Evolutionary conservation across 306 rosid species (phyloP), one percentile per base, ranked within the genome.

Genomic region (Hylodesmum podocarpum): DNA sequence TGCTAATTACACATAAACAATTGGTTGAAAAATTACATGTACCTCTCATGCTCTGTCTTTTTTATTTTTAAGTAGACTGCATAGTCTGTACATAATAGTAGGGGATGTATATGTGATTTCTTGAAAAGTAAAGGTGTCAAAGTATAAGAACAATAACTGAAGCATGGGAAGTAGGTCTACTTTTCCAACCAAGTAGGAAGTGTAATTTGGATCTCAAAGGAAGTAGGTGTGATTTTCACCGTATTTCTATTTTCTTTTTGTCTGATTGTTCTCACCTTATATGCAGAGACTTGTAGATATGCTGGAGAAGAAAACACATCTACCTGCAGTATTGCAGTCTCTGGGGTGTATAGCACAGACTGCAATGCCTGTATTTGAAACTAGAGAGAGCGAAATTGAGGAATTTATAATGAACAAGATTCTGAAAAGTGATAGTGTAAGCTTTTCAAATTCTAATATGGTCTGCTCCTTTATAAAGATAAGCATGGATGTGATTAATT

Each of bases 341-440:
- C 84, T 95, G 81, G 99, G 99, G 75, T 95, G 99, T 66, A 95
- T 92, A 84, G 99, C 99, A 36, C 87, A 90, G 87, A 92, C 98
- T 67, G 99, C 99, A 75, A 95, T 92, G 99, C 97, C 99, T 70
- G 92, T 95, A 80, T 95, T 92, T 37, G 99, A 92, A 89, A 95
- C 99, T 40, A 95, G 99, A 81, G 99, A 87, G 89, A 88, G 82
- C 72, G 97, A 95, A 88, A 82, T 95, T 74, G 90, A 89, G 84
- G 92, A 89, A 69, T 95, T 87, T 77, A 91, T 95, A 84, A 51
- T 82, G 76, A 87, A 91, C 85, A 88, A 89, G 84, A 95, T 92
- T 81, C 87, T 95, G 62, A 92, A 91, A 78, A 68, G 85, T 76
- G 83, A 85, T 68, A 72, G 84, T 79, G 98, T 95, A 89, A 66